phyloP scores from a whole-genome alignment of 148 eudicot species.

The Oxyria digyna region DNA sequence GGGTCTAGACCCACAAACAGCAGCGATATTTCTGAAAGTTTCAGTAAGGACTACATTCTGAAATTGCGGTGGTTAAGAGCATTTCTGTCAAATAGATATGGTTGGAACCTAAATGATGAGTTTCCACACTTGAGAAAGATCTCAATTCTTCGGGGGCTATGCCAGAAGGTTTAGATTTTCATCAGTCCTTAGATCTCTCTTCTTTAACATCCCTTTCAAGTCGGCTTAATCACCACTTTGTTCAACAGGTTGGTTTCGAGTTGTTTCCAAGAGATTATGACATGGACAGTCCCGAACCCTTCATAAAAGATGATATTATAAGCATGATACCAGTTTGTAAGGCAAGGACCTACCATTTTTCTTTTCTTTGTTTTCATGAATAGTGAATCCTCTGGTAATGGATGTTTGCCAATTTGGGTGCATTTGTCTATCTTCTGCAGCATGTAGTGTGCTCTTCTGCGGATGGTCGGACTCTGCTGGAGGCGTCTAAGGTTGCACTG shows the following conservation, averaged over 20 bases:
- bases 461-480: slow-evolving; percentile 80
- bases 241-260: slow-evolving; percentile 79
- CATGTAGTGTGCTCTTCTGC: slow-evolving; percentile 92
- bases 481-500: slow-evolving; percentile 86
- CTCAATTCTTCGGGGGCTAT: slow-evolving; percentile 79
- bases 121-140: slow-evolving; percentile 64
- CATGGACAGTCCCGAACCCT: slow-evolving; percentile 71
- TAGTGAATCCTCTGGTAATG: neutral
- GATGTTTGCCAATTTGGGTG: slow-evolving; percentile 3
- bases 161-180: slow-evolving; percentile 58
- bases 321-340: slow-evolving; percentile 91
- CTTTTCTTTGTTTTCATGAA: too few relatives aligned
- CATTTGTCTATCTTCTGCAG: slow-evolving; percentile 25
- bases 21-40: slow-evolving; percentile 19
- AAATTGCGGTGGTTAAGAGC: slow-evolving; percentile 60
- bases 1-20: slow-evolving; percentile 28
- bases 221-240: neutral
- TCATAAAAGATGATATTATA: slow-evolving; percentile 63
- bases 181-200: neutral
- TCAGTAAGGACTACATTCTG: slow-evolving; percentile 30
- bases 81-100: slow-evolving; percentile 57
- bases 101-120: slow-evolving; percentile 77
- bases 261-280: slow-evolving; percentile 87
- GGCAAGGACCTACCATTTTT: slow-evolving; percentile 21
- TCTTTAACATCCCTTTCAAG: slow-evolving; percentile 2